Percentiles rank a stretch among this genome's conserved stretches.
phyloP scores from a whole-genome alignment of 257 asterid genomes.

The Striga asiatica region DNA sequence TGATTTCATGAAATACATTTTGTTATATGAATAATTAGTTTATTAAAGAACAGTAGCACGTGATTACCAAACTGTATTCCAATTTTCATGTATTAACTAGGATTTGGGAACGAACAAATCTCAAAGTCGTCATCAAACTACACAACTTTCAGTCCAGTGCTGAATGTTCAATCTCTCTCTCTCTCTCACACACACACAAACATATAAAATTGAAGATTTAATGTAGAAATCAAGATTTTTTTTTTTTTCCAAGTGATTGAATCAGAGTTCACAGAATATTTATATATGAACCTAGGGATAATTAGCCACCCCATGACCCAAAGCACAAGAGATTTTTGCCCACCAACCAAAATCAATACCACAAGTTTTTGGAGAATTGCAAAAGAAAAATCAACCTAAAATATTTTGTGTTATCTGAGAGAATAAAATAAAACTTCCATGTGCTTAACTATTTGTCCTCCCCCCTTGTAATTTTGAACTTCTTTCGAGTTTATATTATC shows the following conservation, averaged over 20 bases:
- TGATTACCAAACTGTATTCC: too few relatives aligned
- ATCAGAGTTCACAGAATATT: slow-evolving; percentile 14
- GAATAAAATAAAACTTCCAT: not conserved
- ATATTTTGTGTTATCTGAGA: not conserved
- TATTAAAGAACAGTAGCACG: too few relatives aligned
- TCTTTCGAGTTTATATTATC: too few relatives aligned
- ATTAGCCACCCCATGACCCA: slow-evolving; percentile 25
- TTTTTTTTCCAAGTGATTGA: slow-evolving; percentile 17
- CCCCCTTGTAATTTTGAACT: too few relatives aligned
- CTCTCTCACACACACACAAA: too few relatives aligned
- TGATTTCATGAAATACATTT: too few relatives aligned
- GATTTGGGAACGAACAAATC: slow-evolving; percentile 28
- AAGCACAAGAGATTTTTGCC: too few relatives aligned
- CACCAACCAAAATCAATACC: slow-evolving; percentile 18
- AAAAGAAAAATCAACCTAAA: not conserved
- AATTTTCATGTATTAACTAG: not conserved
- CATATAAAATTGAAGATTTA: not conserved
- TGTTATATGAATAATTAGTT: too few relatives aligned
- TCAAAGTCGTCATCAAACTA: slow-evolving; percentile 18
- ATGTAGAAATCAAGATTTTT: not conserved
- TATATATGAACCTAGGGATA: slow-evolving; percentile 26
- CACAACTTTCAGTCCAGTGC: slow-evolving; percentile 7
- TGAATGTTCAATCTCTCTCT: not conserved
- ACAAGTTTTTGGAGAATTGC: not conserved
- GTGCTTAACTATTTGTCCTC: too few relatives aligned